Evolutionary conservation across 148 eudicot species (phyloP).

Genomic region (Fagopyrum esculentum): DNA sequence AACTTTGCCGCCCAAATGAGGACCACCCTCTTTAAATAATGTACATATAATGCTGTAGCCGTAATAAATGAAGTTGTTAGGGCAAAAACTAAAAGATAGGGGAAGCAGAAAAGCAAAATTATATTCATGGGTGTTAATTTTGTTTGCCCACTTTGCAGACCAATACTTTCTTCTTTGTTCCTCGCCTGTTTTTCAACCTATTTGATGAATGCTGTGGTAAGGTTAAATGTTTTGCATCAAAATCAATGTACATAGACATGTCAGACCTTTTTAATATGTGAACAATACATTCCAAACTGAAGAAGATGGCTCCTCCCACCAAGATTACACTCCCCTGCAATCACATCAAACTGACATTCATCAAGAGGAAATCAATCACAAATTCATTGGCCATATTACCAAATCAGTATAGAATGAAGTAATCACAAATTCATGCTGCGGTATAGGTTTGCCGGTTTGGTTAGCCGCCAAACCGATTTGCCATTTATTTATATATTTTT

Average conservation of each 20-base stretch:
- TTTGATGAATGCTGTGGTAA: not conserved
- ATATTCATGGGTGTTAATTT: not conserved
- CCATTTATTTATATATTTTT: too few relatives aligned
- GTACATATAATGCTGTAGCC: not conserved
- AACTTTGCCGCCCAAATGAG: not conserved
- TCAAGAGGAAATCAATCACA: not conserved
- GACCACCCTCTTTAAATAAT: not conserved
- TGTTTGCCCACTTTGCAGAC: not conserved
- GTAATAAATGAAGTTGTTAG: not conserved
- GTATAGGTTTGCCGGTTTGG: too few relatives aligned
- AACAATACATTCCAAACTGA: constrained; percentile 6
- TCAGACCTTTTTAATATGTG: not conserved
- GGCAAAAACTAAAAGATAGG: not conserved
- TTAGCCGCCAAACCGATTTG: too few relatives aligned
- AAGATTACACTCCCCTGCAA: constrained; percentile 8
- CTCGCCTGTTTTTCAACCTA: not conserved
- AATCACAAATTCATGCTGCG: too few relatives aligned
- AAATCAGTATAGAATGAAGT: too few relatives aligned
- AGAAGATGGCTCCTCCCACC: not conserved
- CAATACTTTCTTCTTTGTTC: not conserved
- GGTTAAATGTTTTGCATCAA: constrained; percentile 3
- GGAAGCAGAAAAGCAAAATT: not conserved
- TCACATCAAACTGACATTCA: not conserved
- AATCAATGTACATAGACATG: constrained; percentile 3
- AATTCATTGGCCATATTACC: too few relatives aligned